Conservation (phyloP, 75 land plant genomes). For the Cupressus sempervirens region DNA sequence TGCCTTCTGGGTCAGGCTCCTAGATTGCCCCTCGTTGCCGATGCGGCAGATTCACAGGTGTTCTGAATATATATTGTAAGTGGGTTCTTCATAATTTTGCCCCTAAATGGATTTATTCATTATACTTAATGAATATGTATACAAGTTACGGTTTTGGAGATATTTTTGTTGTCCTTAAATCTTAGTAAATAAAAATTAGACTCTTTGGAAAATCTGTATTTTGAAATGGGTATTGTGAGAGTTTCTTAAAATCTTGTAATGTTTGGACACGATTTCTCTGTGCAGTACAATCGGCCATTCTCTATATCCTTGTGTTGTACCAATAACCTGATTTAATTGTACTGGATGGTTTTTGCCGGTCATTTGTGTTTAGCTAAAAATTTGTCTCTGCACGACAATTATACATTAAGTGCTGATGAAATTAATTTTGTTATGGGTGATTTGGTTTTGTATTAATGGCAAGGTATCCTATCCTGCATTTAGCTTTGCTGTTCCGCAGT, state of each 20-base stretch:
- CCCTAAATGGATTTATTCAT: neutral
- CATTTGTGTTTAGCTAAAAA: no score
- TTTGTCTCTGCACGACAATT: no score
- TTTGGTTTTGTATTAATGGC: no score
- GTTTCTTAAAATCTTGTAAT: neutral
- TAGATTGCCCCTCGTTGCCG: constrained; percentile 80
- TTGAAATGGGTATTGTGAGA: neutral
- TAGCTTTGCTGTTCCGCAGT: no score
- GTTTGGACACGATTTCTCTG: no score
- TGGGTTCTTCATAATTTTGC: neutral
- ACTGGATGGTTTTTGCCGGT: no score
- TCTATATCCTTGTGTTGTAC: no score
- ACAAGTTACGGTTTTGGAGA: neutral
- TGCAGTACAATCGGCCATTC: no score
- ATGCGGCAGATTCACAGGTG: constrained; percentile 83
- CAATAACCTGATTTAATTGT: no score
- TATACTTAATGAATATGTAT: neutral
- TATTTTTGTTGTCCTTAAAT: neutral
- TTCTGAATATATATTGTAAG: constrained; percentile 14
- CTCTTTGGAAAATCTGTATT: neutral
- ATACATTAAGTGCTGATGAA: no score
- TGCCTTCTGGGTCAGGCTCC: constrained; percentile 68
- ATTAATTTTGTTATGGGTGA: no score
- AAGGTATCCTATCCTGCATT: no score
- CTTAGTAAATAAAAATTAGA: neutral